Evolutionary conservation across 2,329 filamentous ascomycete genomes (phyloP).

Genomic region (Stagonosporopsis chrysanthemi): DNA sequence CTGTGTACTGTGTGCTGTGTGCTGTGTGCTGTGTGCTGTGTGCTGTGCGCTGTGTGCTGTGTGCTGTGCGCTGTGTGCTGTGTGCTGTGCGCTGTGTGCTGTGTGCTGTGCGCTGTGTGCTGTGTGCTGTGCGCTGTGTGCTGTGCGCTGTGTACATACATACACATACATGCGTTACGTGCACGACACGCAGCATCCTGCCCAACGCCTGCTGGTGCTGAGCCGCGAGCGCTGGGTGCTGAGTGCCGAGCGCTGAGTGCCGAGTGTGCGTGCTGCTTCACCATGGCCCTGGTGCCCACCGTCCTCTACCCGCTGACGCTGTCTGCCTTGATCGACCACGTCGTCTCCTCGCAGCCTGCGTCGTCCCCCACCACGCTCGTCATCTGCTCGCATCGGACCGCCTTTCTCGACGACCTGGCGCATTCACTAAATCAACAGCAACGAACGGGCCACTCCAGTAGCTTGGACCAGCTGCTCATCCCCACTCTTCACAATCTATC

Average conservation of each 20-base stretch:
- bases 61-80: too few species aligned
- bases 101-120: too few species aligned
- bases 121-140: too few species aligned
- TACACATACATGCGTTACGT: too few species aligned
- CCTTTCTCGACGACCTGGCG: slow-evolving; percentile 69
- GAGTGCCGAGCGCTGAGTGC: background rate
- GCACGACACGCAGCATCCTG: slow-evolving; percentile 1
- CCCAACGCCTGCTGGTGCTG: background rate
- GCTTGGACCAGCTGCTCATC: slow-evolving; percentile 57
- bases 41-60: too few species aligned
- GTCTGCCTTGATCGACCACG: slow-evolving; percentile 66
- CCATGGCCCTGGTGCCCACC: slow-evolving; percentile 39
- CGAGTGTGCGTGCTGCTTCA: background rate
- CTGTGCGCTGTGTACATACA: too few species aligned
- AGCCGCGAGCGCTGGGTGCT: slow-evolving; percentile 4
- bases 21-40: too few species aligned
- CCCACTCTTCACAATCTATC: slow-evolving; percentile 74
- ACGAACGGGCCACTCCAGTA: slow-evolving; percentile 14
- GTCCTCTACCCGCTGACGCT: slow-evolving; percentile 52
- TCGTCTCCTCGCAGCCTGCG: slow-evolving; percentile 59
- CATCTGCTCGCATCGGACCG: slow-evolving; percentile 70
- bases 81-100: too few species aligned
- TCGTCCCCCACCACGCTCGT: slow-evolving; percentile 72
- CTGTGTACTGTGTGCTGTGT: too few species aligned
- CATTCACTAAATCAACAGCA: slow-evolving; percentile 53